Conservation (phyloP, 257 asterid genomes). For the Nicotiana paniculata region DNA sequence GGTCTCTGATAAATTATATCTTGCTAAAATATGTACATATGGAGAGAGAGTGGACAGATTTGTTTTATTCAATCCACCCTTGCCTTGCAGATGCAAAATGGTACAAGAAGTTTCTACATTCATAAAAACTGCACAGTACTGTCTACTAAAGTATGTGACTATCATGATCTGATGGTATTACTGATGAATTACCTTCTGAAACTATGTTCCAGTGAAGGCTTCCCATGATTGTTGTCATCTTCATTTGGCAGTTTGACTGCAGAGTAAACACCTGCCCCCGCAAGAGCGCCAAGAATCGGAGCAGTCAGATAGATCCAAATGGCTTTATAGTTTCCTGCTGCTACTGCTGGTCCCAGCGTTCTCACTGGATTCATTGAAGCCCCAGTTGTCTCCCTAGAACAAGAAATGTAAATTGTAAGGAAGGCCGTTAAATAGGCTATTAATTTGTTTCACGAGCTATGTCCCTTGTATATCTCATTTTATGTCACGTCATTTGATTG, state of each 20-base stretch:
- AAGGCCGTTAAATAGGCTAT: background rate
- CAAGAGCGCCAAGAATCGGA: constrained; percentile 66
- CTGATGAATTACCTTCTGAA: constrained; percentile 37
- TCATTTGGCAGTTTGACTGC: constrained; percentile 60
- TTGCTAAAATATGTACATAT: background rate
- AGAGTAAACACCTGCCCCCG: constrained; percentile 73
- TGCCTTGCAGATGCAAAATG: background rate
- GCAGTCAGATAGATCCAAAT: constrained; percentile 83
- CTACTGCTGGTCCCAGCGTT: constrained; percentile 81
- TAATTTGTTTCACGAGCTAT: background rate
- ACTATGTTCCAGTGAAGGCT: constrained; percentile 44
- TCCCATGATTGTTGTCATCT: constrained; percentile 19
- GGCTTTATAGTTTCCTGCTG: constrained; percentile 60
- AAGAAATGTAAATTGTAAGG: background rate
- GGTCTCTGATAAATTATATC: background rate
- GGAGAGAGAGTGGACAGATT: background rate
- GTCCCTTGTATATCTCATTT: background rate
- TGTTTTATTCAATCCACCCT: background rate
- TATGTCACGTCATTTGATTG: background rate
- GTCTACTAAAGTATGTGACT: background rate
- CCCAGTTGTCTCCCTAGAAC: constrained; percentile 56
- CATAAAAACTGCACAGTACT: background rate
- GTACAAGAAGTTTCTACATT: background rate
- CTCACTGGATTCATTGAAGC: constrained; percentile 94
- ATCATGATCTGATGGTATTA: background rate